phyloP scores from a whole-genome alignment of 768 basidiomycete species.

The Holtermannia corniformis region DNA sequence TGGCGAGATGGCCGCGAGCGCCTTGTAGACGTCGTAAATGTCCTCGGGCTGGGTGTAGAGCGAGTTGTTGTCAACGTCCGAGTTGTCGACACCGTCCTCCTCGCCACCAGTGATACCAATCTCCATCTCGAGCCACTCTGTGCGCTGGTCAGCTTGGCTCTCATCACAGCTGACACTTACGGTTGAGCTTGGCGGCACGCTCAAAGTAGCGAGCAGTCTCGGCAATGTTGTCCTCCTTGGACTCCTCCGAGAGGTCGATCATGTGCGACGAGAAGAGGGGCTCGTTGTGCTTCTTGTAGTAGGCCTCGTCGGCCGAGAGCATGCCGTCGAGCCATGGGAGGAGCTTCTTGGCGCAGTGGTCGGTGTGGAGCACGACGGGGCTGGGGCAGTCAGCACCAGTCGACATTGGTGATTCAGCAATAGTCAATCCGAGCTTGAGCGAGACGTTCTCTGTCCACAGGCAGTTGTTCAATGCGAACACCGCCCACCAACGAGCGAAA shows the following conservation, averaged over 20 bases:
- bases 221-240: constrained; percentile 79
- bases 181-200: constrained; percentile 80
- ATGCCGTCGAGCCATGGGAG: constrained; percentile 98
- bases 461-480: too few species aligned
- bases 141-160: not conserved
- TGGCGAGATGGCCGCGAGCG: constrained; percentile 72
- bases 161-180: constrained; percentile 14
- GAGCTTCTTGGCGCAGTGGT: constrained; percentile 97
- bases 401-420: not conserved
- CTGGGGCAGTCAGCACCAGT: constrained; percentile 42
- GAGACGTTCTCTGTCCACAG: too few species aligned
- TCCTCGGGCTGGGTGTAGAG: constrained; percentile 98
- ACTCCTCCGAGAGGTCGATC: constrained; percentile 87
- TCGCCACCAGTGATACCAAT: constrained; percentile 99
- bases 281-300: constrained; percentile 79
- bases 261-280: constrained; percentile 67
- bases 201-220: constrained; percentile 90
- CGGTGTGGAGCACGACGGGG: constrained; percentile 93
- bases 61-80: constrained; percentile 79
- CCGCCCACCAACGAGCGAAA: too few species aligned
- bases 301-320: constrained; percentile 90
- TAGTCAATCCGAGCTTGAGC: not conserved
- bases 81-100: constrained; percentile 99
- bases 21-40: constrained; percentile 78
- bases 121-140: constrained; percentile 96